Conservation (phyloP, 306 rosid genomes). For the Sphenostylis stenocarpa region DNA sequence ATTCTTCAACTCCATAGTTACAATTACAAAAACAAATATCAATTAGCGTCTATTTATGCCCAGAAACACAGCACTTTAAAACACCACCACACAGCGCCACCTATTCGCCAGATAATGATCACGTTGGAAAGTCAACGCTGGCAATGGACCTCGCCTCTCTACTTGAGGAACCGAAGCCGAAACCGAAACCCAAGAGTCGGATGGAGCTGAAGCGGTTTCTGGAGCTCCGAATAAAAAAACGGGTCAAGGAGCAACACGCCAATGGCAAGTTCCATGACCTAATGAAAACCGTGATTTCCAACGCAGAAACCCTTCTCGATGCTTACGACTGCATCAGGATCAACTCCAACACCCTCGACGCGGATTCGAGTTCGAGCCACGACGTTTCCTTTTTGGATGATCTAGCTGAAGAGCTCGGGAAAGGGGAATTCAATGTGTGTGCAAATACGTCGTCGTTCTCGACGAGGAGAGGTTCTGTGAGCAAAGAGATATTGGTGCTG, state of each 20-base stretch:
- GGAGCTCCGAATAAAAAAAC: constrained; percentile 64
- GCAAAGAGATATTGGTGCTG: constrained; percentile 62
- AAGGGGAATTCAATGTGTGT: constrained; percentile 55
- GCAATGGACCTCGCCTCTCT: constrained; percentile 70
- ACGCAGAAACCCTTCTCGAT: constrained; percentile 66
- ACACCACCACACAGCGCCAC: neutral
- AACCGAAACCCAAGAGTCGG: constrained; percentile 28
- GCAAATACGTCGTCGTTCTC: constrained; percentile 62
- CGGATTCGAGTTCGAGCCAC: neutral
- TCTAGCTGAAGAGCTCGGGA: constrained; percentile 50
- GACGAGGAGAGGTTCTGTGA: constrained; percentile 45
- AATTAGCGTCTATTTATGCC: neutral
- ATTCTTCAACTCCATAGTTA: neutral
- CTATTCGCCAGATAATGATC: constrained; percentile 35
- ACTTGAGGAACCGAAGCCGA: constrained; percentile 44
- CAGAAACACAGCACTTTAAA: neutral
- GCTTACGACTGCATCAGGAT: constrained; percentile 70
- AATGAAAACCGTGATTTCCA: constrained; percentile 65
- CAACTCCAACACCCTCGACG: constrained; percentile 52
- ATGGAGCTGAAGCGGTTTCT: constrained; percentile 72
- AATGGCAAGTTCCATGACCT: constrained; percentile 66
- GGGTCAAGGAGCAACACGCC: constrained; percentile 65
- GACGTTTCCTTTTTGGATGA: constrained; percentile 42
- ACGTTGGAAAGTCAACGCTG: constrained; percentile 35
- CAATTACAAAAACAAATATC: neutral